Conservation (phyloP, 805 yeast genomes). For the Lachancea mirantina region DNA sequence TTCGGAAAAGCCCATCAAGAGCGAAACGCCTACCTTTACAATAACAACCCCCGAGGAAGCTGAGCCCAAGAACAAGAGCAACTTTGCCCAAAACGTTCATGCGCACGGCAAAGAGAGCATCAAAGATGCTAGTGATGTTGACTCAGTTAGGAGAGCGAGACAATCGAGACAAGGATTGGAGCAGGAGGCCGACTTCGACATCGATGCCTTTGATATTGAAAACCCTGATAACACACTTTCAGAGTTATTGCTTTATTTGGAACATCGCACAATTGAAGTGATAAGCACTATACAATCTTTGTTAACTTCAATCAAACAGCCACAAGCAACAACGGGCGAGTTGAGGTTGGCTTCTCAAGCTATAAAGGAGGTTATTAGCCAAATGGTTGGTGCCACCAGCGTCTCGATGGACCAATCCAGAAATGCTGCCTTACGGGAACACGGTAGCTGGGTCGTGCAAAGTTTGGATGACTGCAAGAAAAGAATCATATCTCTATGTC, state of each 20-base stretch:
- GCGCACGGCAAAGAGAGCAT: no score
- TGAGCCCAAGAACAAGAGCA: constrained; percentile 4
- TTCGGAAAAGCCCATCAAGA: no score
- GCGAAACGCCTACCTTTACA: no score
- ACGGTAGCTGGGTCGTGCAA: constrained; percentile 85
- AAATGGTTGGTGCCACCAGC: constrained; percentile 86
- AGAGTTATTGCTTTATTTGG: constrained; percentile 76
- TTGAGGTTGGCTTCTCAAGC: constrained; percentile 65
- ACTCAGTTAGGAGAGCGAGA: constrained; percentile 7
- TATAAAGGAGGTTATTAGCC: constrained; percentile 70
- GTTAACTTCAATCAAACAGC: constrained; percentile 66
- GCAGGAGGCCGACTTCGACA: constrained; percentile 43
- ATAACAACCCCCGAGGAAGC: no score
- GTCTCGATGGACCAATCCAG: constrained; percentile 84
- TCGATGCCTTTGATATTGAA: constrained; percentile 70
- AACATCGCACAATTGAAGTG: constrained; percentile 89
- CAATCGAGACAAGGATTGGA: constrained; percentile 9
- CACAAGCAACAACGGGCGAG: constrained; percentile 68
- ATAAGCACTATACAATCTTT: constrained; percentile 83
- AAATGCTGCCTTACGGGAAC: constrained; percentile 76
- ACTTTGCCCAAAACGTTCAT: constrained; percentile 4
- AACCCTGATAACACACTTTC: constrained; percentile 85
- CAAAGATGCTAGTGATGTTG: no score
- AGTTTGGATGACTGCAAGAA: constrained; percentile 78
- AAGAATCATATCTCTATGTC: constrained; percentile 70